Base-by-base conservation (phyloP, 1,284 basidiomycete genomes). In the Paramarasmius palmivorus region DNA sequence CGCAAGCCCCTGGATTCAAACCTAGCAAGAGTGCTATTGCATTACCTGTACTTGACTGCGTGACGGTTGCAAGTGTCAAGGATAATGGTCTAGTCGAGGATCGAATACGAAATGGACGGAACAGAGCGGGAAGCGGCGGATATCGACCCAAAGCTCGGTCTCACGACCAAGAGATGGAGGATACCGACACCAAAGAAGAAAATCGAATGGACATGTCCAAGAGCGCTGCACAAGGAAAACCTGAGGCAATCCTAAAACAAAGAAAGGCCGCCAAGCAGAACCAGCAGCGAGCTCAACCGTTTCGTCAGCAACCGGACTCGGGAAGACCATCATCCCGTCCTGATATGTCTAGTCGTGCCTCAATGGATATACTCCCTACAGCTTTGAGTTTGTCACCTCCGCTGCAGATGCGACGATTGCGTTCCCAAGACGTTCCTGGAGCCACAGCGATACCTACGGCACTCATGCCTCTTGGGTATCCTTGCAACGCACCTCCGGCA, bases 401-500 rank as follows among this genome's bases (percentile, higher is more conserved):
- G 4, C 35, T 26, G 25, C 53, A 48, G 9, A 45, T 53, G 1
- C 52, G 38, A 9, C 53, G 57, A 55, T 38, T 63, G 58, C 41
- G 55, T 45, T 42, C 62, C 26, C 41, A 57, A 20, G 45, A 52
- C 37, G 47, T 56, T 34, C 20, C 52, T 48, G 42, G 46, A 39
- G 34, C 48, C 23, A 26, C 42, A 25, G 54, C 20, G 35, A 29
- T 53, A 44, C 35, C 63, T 54, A 48, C 55, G 12, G 49, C 49
- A 50, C 59, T 63, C 1, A 84, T 88, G 42, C 80, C 84, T 1
- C 68, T 89, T 2, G 75, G 75, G 4, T 86, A 88, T 63, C 88
- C 88, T 3, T 91, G 89, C 69, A 89, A 88, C 61, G 76, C 92
- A 23, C 88, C 89, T 0, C 72, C 76, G 1, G 79, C 86, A 17